Conservation (phyloP, 2,329 filamentous ascomycete species). For the Penicillium sp. region DNA sequence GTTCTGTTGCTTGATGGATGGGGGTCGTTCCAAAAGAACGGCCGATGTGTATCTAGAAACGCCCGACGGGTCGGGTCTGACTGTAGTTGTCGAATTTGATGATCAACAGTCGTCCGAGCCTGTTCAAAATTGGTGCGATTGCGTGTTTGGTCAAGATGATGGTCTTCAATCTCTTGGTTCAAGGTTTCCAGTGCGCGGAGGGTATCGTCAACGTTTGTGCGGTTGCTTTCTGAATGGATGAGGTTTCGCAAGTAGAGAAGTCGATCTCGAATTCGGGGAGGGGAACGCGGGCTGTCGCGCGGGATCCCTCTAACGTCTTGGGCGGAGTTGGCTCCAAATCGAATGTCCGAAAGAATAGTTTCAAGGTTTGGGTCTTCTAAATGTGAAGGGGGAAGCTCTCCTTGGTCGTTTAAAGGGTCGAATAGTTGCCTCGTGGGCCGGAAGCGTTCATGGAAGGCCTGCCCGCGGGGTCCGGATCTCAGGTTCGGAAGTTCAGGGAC, state of each 20-base stretch:
- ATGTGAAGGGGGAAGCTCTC: neutral
- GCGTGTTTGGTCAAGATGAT: slow-evolving; percentile 23
- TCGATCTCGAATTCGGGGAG: slow-evolving; percentile 7
- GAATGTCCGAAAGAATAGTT: neutral
- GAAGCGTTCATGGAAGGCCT: neutral
- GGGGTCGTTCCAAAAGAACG: slow-evolving; percentile 10
- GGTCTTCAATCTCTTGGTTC: slow-evolving; percentile 37
- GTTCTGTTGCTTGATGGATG: slow-evolving; percentile 8
- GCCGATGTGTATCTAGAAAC: slow-evolving; percentile 9
- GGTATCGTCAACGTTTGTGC: slow-evolving; percentile 24
- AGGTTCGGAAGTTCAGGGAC: neutral
- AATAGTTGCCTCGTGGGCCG: neutral
- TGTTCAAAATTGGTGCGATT: slow-evolving; percentile 23
- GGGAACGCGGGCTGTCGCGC: slow-evolving; percentile 3
- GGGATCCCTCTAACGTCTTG: neutral
- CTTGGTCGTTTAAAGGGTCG: neutral
- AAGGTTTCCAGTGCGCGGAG: slow-evolving; percentile 36
- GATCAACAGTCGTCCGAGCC: slow-evolving; percentile 23
- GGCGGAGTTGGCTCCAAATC: neutral
- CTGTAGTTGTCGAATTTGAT: slow-evolving; percentile 21
- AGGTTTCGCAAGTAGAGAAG: slow-evolving; percentile 31
- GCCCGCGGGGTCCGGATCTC: neutral
- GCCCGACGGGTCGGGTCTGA: neutral
- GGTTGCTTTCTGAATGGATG: slow-evolving; percentile 34
- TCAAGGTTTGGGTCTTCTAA: neutral